Evolutionary conservation across 345 rosid species (phyloP).

Genomic region (Syzygium grande): DNA sequence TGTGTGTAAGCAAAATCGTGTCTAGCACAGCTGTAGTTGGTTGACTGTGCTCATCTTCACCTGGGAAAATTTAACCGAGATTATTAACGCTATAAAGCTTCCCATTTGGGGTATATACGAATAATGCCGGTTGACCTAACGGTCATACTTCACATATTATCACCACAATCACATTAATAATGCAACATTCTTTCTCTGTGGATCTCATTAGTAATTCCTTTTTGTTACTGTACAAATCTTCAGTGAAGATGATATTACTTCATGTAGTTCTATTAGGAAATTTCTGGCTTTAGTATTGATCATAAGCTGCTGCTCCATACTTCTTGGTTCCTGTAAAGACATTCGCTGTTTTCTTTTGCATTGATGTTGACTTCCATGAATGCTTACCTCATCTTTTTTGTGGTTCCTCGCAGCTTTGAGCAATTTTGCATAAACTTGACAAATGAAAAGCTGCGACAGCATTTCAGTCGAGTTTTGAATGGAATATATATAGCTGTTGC

Average conservation of each 20-base stretch:
- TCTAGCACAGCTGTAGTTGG: not conserved
- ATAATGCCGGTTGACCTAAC: not conserved
- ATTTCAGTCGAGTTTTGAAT: constrained; percentile 79
- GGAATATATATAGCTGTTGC: constrained; percentile 1
- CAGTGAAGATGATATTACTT: not conserved
- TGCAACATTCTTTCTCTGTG: not conserved
- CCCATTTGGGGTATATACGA: not conserved
- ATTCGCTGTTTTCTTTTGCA: not conserved
- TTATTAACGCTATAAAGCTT: not conserved
- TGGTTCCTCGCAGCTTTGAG: constrained; percentile 57
- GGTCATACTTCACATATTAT: not conserved
- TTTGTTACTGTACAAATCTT: not conserved
- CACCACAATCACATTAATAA: not conserved
- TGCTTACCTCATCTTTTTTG: not conserved
- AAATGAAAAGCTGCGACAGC: constrained; percentile 97
- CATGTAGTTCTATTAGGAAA: not conserved
- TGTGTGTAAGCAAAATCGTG: not conserved
- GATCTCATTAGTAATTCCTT: not conserved
- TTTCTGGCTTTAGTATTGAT: not conserved
- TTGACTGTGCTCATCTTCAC: not conserved
- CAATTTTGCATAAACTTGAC: constrained; percentile 99
- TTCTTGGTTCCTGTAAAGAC: not conserved
- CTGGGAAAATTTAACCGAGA: not conserved
- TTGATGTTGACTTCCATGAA: not conserved
- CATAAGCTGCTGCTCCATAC: not conserved